Evolutionary conservation across 2,329 filamentous ascomycete genomes (phyloP).

Genomic region (Magnaporthales sp.): DNA sequence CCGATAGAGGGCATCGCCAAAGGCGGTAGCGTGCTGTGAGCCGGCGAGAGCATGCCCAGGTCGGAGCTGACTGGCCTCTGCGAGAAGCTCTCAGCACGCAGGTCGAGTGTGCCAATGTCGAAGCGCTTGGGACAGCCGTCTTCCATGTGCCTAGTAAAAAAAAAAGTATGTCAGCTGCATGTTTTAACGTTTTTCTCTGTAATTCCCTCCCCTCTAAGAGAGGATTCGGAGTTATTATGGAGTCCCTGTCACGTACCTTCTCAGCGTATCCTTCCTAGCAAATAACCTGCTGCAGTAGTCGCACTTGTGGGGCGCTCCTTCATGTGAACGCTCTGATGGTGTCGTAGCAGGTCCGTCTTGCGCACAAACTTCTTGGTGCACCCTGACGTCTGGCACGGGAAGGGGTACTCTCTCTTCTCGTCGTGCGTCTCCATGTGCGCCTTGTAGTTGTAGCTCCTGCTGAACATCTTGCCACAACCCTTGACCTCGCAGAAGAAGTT

Average conservation of each 20-base stretch:
- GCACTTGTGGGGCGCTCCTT: conserved; percentile 63
- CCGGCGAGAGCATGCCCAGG: conserved; percentile 14
- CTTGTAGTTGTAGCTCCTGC: conserved; percentile 77
- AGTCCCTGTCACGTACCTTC: conserved; percentile 66
- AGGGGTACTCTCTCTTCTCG: conserved; percentile 60
- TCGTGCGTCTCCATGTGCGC: conserved; percentile 82
- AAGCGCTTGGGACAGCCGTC: conserved; percentile 66
- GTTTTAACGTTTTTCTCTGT: not conserved
- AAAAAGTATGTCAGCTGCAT: not conserved
- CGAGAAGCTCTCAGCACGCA: conserved; percentile 26
- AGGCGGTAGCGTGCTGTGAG: conserved; percentile 17
- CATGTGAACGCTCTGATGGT: conserved; percentile 61
- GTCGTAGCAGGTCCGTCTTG: conserved; percentile 65
- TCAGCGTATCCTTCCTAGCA: conserved; percentile 73
- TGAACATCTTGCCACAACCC: conserved; percentile 71
- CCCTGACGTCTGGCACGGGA: conserved; percentile 53
- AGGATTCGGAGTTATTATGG: too few species aligned
- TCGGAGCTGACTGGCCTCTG: conserved; percentile 11
- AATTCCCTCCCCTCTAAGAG: too few species aligned
- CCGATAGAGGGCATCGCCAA: conserved; percentile 19
- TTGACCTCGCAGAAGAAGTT: conserved; percentile 61
- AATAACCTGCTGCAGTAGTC: conserved; percentile 63
- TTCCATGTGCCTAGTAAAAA: conserved; percentile 56
- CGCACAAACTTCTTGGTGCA: conserved; percentile 74
- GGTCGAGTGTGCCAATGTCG: conserved; percentile 43